A percentile compares a stretch with the other conserved stretches of the same genome.
These are phyloP conservation scores for Vairimorpha necatrix DNA, from an alignment of 371 early-diverging fungal genomes.

Conservation along the genomic window DNA sequence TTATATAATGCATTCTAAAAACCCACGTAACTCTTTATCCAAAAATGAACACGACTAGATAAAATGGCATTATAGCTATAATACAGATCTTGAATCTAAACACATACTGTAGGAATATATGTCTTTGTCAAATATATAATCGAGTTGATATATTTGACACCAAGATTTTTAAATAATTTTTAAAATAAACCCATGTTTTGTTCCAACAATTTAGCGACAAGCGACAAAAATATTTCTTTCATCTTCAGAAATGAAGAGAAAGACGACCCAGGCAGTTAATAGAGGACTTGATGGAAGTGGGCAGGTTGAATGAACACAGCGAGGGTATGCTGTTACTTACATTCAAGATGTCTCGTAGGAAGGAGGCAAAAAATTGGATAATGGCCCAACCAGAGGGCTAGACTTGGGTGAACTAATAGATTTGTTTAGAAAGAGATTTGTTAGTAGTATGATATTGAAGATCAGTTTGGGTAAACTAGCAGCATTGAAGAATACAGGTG, in stretches of 20 bases:
- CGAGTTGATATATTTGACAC: too few relatives aligned
- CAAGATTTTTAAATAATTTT: too few relatives aligned
- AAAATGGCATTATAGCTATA: too few relatives aligned
- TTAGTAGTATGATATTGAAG: slow-evolving; percentile 2
- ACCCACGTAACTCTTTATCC: too few relatives aligned
- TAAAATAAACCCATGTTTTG: too few relatives aligned
- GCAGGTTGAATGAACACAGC: slow-evolving; percentile 14
- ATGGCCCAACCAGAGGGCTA: slow-evolving; percentile 1
- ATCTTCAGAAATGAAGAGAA: slow-evolving; percentile 17
- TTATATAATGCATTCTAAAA: too few relatives aligned
- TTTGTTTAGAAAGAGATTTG: background rate
- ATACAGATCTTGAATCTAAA: too few relatives aligned
- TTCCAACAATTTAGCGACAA: slow-evolving; percentile 10
- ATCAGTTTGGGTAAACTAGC: background rate
- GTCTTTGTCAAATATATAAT: too few relatives aligned
- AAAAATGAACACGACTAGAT: too few relatives aligned
- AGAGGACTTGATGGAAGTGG: background rate
- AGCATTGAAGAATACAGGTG: background rate
- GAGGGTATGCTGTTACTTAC: slow-evolving; percentile 7
- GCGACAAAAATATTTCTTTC: slow-evolving; percentile 3
- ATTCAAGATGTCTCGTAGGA: background rate
- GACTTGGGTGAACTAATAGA: background rate
- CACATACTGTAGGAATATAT: too few relatives aligned
- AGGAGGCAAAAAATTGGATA: background rate
- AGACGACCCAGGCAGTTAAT: background rate